These are phyloP conservation scores for Cantharellus anzutake DNA, from an alignment of 768 basidiomycete genomes.

Conservation along the genomic window DNA sequence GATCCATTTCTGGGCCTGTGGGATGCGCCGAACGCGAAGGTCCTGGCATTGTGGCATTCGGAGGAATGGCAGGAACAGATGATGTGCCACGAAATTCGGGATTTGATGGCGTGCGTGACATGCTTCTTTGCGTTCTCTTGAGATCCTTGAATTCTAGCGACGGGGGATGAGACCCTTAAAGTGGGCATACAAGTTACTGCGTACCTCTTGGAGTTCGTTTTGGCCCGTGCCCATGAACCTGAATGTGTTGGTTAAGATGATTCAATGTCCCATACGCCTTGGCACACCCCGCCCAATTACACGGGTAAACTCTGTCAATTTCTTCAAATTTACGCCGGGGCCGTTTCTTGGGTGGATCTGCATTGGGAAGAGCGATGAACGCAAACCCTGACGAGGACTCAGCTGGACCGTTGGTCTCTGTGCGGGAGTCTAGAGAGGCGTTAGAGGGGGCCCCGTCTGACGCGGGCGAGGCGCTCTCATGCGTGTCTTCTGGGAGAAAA, in stretches of 20 bases:
- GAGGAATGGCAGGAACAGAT: not conserved
- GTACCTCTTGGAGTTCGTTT: constrained; percentile 82
- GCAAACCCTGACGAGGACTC: no score
- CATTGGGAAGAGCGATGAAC: not conserved
- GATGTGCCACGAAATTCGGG: not conserved
- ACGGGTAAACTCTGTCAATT: constrained; percentile 10
- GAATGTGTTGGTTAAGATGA: constrained; percentile 93
- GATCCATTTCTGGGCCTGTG: no score
- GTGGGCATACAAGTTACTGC: constrained; percentile 14
- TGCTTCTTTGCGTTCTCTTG: constrained; percentile 25
- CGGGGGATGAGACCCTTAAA: not conserved
- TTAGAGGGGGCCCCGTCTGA: no score
- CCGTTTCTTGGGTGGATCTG: constrained; percentile 3
- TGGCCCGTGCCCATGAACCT: constrained; percentile 90
- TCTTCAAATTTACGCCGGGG: constrained; percentile 9
- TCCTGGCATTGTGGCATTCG: not conserved
- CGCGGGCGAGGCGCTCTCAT: no score
- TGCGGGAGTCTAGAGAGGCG: no score
- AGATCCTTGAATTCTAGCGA: constrained; percentile 89
- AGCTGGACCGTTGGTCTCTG: no score
- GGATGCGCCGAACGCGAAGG: not conserved
- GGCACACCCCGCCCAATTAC: constrained; percentile 23
- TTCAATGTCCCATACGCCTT: constrained; percentile 92
- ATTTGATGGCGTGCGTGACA: no score
- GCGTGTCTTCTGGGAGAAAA: no score